Evolutionary conservation across 2,329 filamentous ascomycete genomes (phyloP), one percentile per base, ranked within the genome.

Genomic region (Hymenoscyphus scutula): DNA sequence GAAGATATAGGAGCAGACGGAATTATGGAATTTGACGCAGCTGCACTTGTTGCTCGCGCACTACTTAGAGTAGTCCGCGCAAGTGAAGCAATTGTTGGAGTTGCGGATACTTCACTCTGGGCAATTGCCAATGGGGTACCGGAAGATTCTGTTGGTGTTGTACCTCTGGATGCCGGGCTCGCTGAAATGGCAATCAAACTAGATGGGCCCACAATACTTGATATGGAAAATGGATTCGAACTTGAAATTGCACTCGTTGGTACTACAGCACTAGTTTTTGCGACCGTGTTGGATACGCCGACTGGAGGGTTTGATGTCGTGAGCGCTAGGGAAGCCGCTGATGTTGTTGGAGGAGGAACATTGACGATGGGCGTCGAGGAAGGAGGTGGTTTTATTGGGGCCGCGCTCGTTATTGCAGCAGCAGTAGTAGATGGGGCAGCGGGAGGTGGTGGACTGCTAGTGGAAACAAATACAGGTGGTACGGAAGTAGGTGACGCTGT

Each of bases 81-180:
- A 29, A 37, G 56, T 32, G 53, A 30, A 37, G 25, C 23, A 19
- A 63, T 32, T 53, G 59, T 30, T 17, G 67, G 64, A 15, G 64
- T 23, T 29, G 67, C 37, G 37, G 54, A 62, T 34, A 67, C 56
- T 57, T 71, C 67, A 60, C 69, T 71, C 38, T 67, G 69, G 59
- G 68, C 66, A 62, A 70, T 60, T 37, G 65, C 68, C 58, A 65
- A 32, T 19, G 65, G 61, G n/a, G 68, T 67, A 59, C 62, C 69
- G n/a, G 66, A 69, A 53, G 65, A 68, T 57, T 64, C 65, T 45
- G 67, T 70, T 53, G 68, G 66, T n/a, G 66, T 68, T 41, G 68
- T 69, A 45, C 58, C 65, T 68, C 65, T 68, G 13, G 68, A 70
- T 29, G 68, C 67, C 34, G 68, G 63, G 48, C 58, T 65, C n/a